These are phyloP conservation scores for Conidiobolus incongruus DNA, from an alignment of 371 early-diverging fungal species.

Conservation along the genomic window DNA sequence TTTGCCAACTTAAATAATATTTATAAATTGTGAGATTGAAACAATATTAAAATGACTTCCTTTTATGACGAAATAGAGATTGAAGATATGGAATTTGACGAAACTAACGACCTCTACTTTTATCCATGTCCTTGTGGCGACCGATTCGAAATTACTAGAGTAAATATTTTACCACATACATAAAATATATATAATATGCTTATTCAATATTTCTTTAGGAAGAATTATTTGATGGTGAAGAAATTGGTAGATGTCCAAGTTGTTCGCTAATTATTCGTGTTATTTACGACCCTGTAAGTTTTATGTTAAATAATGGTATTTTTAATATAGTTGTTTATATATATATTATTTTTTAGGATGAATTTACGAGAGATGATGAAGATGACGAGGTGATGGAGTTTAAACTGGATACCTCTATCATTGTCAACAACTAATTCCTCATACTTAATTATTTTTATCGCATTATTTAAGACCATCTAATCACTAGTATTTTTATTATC, in stretches of 20 bases:
- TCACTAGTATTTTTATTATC: no score
- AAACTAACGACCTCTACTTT: constrained; percentile 53
- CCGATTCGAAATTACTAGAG: constrained; percentile 73
- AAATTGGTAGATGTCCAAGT: constrained; percentile 85
- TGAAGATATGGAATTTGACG: constrained; percentile 91
- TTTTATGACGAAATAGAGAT: constrained; percentile 51
- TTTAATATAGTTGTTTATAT: no score
- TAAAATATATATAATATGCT: no score
- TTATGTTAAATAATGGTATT: not conserved
- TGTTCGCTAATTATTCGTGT: constrained; percentile 86
- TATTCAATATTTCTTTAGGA: constrained; percentile 20
- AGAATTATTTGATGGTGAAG: constrained; percentile 80
- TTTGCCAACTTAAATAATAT: no score
- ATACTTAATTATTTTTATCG: no score
- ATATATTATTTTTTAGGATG: constrained; percentile 2
- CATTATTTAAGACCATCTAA: no score
- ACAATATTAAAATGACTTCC: constrained; percentile 30
- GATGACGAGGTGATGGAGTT: not conserved
- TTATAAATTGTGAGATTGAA: no score
- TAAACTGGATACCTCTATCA: no score
- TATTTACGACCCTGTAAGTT: constrained; percentile 45
- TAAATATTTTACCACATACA: constrained; percentile 11
- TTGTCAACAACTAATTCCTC: no score
- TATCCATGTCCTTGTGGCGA: constrained; percentile 99
- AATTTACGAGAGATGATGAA: not conserved